phyloP scores from a whole-genome alignment of 257 asterid species.

The Coffea eugenioides region DNA sequence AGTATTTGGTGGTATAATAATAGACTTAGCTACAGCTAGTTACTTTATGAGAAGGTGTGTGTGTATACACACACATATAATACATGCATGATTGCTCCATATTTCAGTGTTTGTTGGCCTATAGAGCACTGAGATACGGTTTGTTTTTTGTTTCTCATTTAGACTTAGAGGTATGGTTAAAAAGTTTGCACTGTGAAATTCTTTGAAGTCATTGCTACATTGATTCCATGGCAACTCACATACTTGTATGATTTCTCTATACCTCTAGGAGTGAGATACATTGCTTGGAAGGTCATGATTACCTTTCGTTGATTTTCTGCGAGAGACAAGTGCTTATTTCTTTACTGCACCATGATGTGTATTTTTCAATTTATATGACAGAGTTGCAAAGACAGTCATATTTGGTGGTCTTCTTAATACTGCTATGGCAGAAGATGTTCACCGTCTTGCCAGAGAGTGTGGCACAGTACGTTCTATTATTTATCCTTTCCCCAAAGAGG shows the following conservation, averaged over 20 bases:
- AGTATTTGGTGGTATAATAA: neutral
- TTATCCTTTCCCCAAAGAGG: slow-evolving; percentile 80
- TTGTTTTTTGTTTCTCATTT: neutral
- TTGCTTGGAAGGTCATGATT: neutral
- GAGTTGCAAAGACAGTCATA: slow-evolving; percentile 90
- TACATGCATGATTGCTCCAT: neutral
- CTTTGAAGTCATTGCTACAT: neutral
- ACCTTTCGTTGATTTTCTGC: slow-evolving; percentile 12
- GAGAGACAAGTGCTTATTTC: neutral
- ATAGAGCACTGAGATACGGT: neutral
- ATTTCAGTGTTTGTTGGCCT: neutral
- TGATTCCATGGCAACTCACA: neutral
- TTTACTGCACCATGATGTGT: slow-evolving; percentile 5
- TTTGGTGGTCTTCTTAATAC: slow-evolving; percentile 72
- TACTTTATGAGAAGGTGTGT: neutral
- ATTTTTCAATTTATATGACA: slow-evolving; percentile 30
- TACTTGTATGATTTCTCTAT: neutral
- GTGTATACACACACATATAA: neutral
- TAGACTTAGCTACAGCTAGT: neutral
- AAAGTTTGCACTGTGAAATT: neutral
- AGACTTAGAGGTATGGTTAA: neutral
- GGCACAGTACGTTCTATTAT: slow-evolving; percentile 67
- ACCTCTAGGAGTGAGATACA: neutral
- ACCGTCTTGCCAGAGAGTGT: slow-evolving; percentile 53
- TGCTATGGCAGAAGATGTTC: slow-evolving; percentile 84